These are phyloP conservation scores for Trichophyton equinum DNA, from an alignment of 2,329 filamentous ascomycete species.

Conservation along the genomic window DNA sequence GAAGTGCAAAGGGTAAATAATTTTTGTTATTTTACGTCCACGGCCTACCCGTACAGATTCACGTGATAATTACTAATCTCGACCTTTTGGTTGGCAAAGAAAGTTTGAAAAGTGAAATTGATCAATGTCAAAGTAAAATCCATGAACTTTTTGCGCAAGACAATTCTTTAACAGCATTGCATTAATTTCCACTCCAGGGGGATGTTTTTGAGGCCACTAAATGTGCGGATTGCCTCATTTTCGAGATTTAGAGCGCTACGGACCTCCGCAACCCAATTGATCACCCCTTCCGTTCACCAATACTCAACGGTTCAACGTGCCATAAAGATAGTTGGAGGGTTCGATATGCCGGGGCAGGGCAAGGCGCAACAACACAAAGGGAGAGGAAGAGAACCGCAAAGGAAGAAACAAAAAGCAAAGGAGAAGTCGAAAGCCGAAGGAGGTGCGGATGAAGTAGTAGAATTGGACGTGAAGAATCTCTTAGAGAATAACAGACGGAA, in stretches of 20 bases:
- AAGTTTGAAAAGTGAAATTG: background rate
- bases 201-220: background rate
- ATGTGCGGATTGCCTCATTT: background rate
- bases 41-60: background rate
- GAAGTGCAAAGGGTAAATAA: no score
- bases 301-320: background rate
- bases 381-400: background rate
- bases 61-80: background rate
- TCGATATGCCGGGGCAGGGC: background rate
- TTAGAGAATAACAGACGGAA: constrained; percentile 20
- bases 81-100: background rate
- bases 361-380: background rate
- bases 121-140: background rate
- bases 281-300: background rate
- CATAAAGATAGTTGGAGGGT: background rate
- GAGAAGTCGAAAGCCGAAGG: constrained; percentile 4
- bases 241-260: background rate
- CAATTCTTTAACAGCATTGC: background rate
- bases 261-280: background rate
- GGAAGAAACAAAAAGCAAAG: constrained; percentile 9
- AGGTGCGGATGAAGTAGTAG: constrained; percentile 50
- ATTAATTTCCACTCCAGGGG: background rate
- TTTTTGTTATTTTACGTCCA: no score
- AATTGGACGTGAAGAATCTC: constrained; percentile 45
- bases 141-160: background rate